These are phyloP conservation scores for Thalassiosira mediterranea DNA, from an alignment of 352 stramenopile genomes.

Conservation along the genomic window DNA sequence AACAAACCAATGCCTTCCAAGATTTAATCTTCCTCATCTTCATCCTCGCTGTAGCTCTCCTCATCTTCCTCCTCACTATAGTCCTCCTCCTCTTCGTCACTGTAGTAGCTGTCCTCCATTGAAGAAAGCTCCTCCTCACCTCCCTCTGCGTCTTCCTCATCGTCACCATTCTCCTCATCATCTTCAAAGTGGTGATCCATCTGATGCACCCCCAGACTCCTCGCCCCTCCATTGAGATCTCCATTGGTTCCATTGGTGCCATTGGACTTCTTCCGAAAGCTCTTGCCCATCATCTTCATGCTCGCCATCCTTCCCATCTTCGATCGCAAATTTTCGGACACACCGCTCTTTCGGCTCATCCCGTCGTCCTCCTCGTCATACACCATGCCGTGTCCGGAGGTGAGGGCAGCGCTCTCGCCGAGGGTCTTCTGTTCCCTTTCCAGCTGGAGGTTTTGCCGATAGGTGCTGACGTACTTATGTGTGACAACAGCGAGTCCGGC, in stretches of 20 bases:
- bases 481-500: neutral
- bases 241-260: too few relatives aligned
- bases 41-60: too few relatives aligned
- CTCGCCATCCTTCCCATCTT: slow-evolving; percentile 1
- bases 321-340: neutral
- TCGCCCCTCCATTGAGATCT: neutral
- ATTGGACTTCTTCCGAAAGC: too few relatives aligned
- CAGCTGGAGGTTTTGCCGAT: neutral
- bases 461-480: slow-evolving; percentile 3
- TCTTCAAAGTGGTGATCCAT: neutral
- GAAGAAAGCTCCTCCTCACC: slow-evolving; percentile 5
- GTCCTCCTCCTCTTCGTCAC: too few relatives aligned
- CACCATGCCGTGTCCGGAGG: slow-evolving; percentile 1
- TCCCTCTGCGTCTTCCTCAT: slow-evolving; percentile 1
- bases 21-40: too few relatives aligned
- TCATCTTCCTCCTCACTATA: too few relatives aligned
- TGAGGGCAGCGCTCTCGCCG: neutral
- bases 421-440: neutral
- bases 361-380: neutral
- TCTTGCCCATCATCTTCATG: too few relatives aligned
- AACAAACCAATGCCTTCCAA: too few relatives aligned
- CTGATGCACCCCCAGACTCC: neutral
- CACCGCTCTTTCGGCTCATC: neutral
- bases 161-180: slow-evolving; percentile 1
- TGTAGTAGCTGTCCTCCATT: slow-evolving; percentile 20